A percentile compares a stretch with the other conserved stretches of the same genome.
Evolutionary conservation across 2,329 filamentous ascomycete species (phyloP).

Genomic region (Neonectria faginata): DNA sequence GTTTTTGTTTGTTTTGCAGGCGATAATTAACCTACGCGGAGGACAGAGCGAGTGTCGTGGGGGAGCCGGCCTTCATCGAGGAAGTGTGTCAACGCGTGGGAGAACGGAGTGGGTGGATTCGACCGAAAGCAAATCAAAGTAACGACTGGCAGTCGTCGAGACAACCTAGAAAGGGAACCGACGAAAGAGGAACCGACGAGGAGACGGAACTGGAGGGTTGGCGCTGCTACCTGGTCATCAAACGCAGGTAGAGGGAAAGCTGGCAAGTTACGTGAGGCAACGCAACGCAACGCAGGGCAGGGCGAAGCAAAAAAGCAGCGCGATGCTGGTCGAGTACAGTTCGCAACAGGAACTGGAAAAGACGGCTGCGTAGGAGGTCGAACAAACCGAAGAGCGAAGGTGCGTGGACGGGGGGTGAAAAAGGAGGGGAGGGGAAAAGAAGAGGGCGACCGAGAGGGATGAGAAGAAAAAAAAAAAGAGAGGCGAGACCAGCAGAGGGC

Average conservation of each 20-base stretch:
- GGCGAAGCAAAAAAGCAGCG: slow-evolving; percentile 35
- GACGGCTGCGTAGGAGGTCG: slow-evolving; percentile 42
- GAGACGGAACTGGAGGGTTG: slow-evolving; percentile 32
- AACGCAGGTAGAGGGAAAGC: slow-evolving; percentile 35
- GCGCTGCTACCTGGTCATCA: slow-evolving; percentile 42
- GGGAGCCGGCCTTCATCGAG: slow-evolving; percentile 46
- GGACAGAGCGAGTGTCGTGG: slow-evolving; percentile 41
- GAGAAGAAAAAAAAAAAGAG: slow-evolving; percentile 42
- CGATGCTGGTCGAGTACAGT: slow-evolving; percentile 39
- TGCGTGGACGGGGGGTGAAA: slow-evolving; percentile 44
- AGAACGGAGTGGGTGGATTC: slow-evolving; percentile 30
- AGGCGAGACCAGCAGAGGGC: slow-evolving; percentile 41
- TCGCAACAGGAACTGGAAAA: slow-evolving; percentile 34
- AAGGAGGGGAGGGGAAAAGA: slow-evolving; percentile 40
- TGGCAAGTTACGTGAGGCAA: slow-evolving; percentile 36
- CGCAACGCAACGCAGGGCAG: slow-evolving; percentile 36
- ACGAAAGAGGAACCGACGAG: slow-evolving; percentile 44
- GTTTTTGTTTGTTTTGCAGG: slow-evolving; percentile 18
- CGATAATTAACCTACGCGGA: slow-evolving; percentile 36
- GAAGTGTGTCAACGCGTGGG: slow-evolving; percentile 37
- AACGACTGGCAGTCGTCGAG: slow-evolving; percentile 48
- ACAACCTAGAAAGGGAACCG: slow-evolving; percentile 42
- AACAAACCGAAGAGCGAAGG: slow-evolving; percentile 44
- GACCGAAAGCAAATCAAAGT: slow-evolving; percentile 42
- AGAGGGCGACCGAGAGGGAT: slow-evolving; percentile 43